Evolutionary conservation across 305 asterid genomes (phyloP).

Genomic region (Fraxinus ornus): DNA sequence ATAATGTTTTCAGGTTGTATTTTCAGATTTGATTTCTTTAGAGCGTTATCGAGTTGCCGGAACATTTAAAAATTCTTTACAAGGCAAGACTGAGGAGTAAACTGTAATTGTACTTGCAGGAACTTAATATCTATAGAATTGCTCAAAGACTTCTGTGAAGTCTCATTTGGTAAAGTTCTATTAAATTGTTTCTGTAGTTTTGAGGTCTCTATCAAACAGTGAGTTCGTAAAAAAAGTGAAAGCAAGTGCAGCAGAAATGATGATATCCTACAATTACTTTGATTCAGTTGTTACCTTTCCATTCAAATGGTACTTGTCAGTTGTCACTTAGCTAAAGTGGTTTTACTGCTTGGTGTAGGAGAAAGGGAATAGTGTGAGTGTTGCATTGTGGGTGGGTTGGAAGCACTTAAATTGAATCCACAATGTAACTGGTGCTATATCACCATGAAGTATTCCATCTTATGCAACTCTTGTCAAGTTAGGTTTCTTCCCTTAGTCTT

Average conservation of each 20-base stretch:
- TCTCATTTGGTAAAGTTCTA: not conserved
- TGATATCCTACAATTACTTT: not conserved
- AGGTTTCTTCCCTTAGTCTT: not conserved
- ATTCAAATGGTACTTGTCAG: not conserved
- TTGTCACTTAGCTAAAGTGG: not conserved
- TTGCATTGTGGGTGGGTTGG: not conserved
- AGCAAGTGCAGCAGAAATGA: not conserved
- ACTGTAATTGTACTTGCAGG: not conserved
- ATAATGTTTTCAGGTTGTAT: not conserved
- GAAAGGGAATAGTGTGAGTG: not conserved
- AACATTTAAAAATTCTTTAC: not conserved
- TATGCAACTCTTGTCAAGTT: not conserved
- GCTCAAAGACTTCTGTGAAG: not conserved
- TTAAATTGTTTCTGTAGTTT: not conserved
- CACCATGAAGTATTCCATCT: not conserved
- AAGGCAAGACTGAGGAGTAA: not conserved
- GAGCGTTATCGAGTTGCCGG: not conserved
- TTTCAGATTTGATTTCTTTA: not conserved
- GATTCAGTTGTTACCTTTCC: not conserved
- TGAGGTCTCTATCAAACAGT: not conserved
- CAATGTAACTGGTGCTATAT: not conserved
- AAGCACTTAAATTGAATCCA: not conserved
- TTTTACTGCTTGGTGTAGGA: not conserved
- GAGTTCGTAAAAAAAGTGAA: not conserved
- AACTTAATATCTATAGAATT: not conserved